Base-by-base conservation (phyloP, 345 rosid genomes). In the Passiflora organensis region DNA sequence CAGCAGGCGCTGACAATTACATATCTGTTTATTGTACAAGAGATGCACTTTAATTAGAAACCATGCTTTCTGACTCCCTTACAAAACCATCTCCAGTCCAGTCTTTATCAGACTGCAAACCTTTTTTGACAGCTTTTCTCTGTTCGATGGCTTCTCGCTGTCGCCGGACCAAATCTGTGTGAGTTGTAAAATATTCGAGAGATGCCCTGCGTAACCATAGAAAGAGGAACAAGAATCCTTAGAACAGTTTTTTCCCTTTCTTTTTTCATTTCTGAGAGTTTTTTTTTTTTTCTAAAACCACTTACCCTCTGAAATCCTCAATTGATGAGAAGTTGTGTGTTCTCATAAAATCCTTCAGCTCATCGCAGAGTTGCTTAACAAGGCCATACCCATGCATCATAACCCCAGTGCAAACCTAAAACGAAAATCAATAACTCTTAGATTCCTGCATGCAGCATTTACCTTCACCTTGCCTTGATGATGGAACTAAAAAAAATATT, bases 11-110 rank as follows among this genome's bases (percentile, higher is more conserved):
- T 2, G 25, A 20, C 19, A 48, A 4, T 38, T 48, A 58, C 17
- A 43, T 45, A 59, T 32, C 34, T 72, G 59, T 47, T 25, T 24
- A 48, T 37, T 17, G 18, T 28, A 48, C 65, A 43, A 22, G n/a
- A 49, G 43, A 36, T 12, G 59, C 19, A 20, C 51, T 62, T 57
- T 70, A 85, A 76, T 87, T 89, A 23, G 96, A 94, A 67, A 86
- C 96, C 97, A 94, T 89, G 82, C 95, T 94, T 64, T 89, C 95
- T 1, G 84, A 72, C 76, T 89, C 99, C 13, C 80, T 79, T 46
- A 89, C 97, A 43, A 94, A 94, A 51, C 99, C 96, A 69, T 94
- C 99, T 53, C 95, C 95, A 0, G 97, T 94, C 99, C 99, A 87
- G 32, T 94, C 99, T 70, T 87, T 94, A 56, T 94, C 97, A 21